A percentile compares a stretch with the other conserved stretches of the same genome.
These are phyloP conservation scores for Ceratocystis albifundus DNA, from an alignment of 2,329 filamentous ascomycete species.

Conservation along the genomic window DNA sequence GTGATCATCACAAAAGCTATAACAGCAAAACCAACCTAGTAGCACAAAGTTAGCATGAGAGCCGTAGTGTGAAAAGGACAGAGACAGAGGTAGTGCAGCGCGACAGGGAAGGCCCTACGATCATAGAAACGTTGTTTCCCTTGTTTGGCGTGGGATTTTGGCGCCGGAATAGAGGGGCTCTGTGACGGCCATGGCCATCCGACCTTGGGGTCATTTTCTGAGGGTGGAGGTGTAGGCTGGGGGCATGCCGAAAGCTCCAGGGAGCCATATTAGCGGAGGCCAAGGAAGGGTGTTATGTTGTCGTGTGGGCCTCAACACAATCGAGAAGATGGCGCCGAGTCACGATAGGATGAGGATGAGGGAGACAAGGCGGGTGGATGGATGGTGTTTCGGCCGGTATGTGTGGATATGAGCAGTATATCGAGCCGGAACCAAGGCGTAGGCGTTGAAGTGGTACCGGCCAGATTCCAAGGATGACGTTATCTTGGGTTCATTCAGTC, in stretches of 20 bases:
- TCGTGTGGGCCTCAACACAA: background rate
- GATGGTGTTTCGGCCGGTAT: background rate
- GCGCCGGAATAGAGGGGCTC: background rate
- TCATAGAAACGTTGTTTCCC: constrained; percentile 21
- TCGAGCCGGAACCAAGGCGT: background rate
- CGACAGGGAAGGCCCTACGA: constrained; percentile 3
- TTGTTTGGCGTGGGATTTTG: background rate
- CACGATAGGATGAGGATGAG: too few relatives aligned
- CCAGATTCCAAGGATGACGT: background rate
- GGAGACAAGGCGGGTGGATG: background rate
- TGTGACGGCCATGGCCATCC: background rate
- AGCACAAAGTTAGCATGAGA: background rate
- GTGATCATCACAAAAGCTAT: constrained; percentile 19
- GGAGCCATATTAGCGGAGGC: background rate
- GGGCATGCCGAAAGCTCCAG: background rate
- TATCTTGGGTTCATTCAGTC: background rate
- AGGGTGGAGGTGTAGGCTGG: background rate
- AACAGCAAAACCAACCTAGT: constrained; percentile 20
- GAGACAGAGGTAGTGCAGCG: too few relatives aligned
- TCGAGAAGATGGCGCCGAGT: background rate
- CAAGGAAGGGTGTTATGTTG: background rate
- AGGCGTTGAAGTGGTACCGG: background rate
- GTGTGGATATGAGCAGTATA: background rate
- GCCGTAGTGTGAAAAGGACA: too few relatives aligned
- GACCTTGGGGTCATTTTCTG: background rate